Conservation (phyloP, 1,139 yeast genomes). For the Arxiozyma telluris region DNA sequence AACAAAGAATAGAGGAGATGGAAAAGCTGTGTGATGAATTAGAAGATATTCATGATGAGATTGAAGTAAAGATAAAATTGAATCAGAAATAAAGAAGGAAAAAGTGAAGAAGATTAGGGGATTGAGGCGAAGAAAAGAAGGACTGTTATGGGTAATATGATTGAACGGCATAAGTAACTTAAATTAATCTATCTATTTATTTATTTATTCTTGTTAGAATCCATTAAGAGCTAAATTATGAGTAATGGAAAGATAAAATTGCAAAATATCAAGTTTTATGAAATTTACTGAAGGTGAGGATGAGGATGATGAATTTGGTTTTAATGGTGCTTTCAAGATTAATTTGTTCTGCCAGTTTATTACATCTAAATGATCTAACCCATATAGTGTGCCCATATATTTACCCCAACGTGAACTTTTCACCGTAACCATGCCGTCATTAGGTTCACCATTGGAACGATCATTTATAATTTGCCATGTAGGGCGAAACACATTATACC, state of each 20-base stretch:
- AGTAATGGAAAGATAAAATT: conserved; percentile 66
- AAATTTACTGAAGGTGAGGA: neutral
- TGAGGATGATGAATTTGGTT: neutral
- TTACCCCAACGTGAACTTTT: conserved; percentile 76
- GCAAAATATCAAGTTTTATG: conserved; percentile 49
- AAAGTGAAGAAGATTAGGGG: neutral
- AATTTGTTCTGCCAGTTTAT: conserved; percentile 72
- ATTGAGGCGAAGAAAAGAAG: neutral
- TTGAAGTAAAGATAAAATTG: conserved; percentile 19
- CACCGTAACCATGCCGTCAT: conserved; percentile 82
- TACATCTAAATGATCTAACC: conserved; percentile 78
- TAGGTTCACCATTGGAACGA: conserved; percentile 41
- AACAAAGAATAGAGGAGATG: conserved; percentile 6
- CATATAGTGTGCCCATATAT: conserved; percentile 65
- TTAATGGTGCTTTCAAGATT: conserved; percentile 16
- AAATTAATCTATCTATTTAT: too few relatives aligned
- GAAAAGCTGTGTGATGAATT: conserved; percentile 21
- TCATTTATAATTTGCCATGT: conserved; percentile 54
- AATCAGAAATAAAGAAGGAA: conserved; percentile 9
- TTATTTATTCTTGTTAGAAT: conserved; percentile 31
- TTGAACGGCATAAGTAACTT: neutral
- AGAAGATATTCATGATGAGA: conserved; percentile 23
- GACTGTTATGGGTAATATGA: too few relatives aligned
- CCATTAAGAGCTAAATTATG: conserved; percentile 61
- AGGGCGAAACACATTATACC: conserved; percentile 51